Conservation (phyloP, 2,329 filamentous ascomycete species). For the Parastagonospora nodorum region DNA sequence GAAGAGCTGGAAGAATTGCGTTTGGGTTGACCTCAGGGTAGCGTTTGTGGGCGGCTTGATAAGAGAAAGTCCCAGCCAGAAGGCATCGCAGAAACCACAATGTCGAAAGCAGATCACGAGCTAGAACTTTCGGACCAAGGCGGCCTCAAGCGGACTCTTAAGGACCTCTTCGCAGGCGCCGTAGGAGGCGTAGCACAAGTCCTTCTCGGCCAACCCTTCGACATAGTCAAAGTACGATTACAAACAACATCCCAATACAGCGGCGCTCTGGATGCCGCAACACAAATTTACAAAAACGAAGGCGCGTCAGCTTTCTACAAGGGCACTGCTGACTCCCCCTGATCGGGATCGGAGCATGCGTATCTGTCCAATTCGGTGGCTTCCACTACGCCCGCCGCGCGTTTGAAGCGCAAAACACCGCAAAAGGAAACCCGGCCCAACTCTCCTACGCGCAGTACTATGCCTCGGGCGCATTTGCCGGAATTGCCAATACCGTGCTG, state of each 20-base stretch:
- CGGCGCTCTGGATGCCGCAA: constrained; percentile 78
- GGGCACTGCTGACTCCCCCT: constrained; percentile 91
- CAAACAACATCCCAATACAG: constrained; percentile 86
- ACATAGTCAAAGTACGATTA: constrained; percentile 84
- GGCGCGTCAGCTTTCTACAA: constrained; percentile 96
- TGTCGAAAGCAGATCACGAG: constrained; percentile 46
- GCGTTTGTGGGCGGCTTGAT: neutral
- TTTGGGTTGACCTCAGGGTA: too few species aligned
- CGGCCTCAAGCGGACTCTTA: constrained; percentile 59
- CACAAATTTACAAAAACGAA: constrained; percentile 84
- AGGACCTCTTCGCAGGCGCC: constrained; percentile 90
- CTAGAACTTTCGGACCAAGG: constrained; percentile 44
- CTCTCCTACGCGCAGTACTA: constrained; percentile 89
- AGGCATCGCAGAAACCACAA: constrained; percentile 11
- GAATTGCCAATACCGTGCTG: constrained; percentile 84
- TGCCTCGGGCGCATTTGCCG: constrained; percentile 86
- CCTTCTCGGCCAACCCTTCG: constrained; percentile 77
- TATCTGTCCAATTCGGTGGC: constrained; percentile 94
- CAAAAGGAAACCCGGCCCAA: constrained; percentile 49
- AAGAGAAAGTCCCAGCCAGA: constrained; percentile 1
- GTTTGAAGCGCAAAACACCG: constrained; percentile 74
- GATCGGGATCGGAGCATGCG: constrained; percentile 94
- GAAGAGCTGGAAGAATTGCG: too few species aligned
- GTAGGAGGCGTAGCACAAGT: constrained; percentile 94
- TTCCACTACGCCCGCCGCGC: constrained; percentile 91